phyloP scores from a whole-genome alignment of 495 filamentous ascomycete genomes.

The Amphirosellinia nigrospora region DNA sequence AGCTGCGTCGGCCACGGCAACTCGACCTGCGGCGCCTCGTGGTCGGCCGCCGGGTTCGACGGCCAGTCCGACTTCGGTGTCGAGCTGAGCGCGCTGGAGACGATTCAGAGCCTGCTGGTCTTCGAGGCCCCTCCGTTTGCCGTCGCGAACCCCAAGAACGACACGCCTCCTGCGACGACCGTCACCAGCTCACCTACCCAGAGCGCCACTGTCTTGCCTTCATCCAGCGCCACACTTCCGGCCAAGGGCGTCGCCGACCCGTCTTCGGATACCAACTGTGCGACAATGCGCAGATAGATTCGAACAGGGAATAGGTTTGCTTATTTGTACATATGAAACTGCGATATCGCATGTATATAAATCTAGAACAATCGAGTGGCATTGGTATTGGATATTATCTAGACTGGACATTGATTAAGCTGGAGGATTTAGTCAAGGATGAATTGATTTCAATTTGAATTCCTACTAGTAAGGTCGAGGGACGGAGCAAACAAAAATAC shows the following conservation, averaged over 20 bases:
- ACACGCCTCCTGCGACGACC: neutral
- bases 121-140: slow-evolving; percentile 34
- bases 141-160: slow-evolving; percentile 11
- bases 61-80: slow-evolving; percentile 62
- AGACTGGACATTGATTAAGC: neutral
- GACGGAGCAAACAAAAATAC: neutral
- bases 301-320: neutral
- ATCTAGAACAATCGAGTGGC: neutral
- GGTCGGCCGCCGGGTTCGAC: slow-evolving; percentile 66
- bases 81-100: slow-evolving; percentile 65
- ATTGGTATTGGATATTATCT: neutral
- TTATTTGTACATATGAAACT: slow-evolving; percentile 21
- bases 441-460: neutral
- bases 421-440: neutral
- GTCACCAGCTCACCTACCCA: neutral
- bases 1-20: slow-evolving; percentile 65
- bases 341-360: slow-evolving; percentile 16
- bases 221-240: neutral
- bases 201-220: neutral
- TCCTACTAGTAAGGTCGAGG: neutral
- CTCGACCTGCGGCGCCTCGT: slow-evolving; percentile 70
- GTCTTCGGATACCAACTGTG: neutral
- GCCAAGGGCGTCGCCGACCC: neutral
- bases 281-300: neutral
- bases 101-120: slow-evolving; percentile 58